phyloP scores from a whole-genome alignment of 2,329 filamentous ascomycete species.

The Beauveria sp. region DNA sequence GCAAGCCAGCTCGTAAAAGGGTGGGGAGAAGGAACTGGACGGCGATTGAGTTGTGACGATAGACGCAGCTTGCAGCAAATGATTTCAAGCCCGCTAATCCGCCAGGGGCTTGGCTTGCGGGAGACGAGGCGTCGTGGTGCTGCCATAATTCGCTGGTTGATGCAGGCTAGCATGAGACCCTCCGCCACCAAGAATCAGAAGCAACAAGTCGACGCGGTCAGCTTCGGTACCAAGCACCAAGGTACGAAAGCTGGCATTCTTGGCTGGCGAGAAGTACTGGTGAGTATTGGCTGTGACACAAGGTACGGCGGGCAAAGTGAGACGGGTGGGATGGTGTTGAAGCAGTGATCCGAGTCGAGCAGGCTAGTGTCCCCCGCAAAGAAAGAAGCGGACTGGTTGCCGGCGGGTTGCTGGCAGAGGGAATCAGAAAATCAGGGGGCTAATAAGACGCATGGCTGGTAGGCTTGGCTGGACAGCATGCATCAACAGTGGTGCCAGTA shows the following conservation, averaged over 20 bases:
- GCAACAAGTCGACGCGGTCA: background rate
- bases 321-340: background rate
- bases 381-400: background rate
- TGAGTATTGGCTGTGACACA: background rate
- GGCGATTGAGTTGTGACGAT: background rate
- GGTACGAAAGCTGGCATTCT: too few relatives aligned
- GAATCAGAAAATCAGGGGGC: background rate
- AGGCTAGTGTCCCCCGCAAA: background rate
- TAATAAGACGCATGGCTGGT: background rate
- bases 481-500: background rate
- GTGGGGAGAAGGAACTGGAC: background rate
- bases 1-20: background rate
- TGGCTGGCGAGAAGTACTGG: background rate
- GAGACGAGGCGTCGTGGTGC: slow-evolving; percentile 3
- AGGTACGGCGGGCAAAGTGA: background rate
- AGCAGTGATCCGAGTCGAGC: background rate
- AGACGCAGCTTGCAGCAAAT: background rate
- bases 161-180: slow-evolving; percentile 3
- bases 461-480: background rate
- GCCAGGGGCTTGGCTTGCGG: slow-evolving; percentile 1
- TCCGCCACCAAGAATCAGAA: background rate
- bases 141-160: slow-evolving; percentile 1
- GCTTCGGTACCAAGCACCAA: background rate
- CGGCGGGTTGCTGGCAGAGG: background rate
- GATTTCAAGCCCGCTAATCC: background rate